Percentiles rank a stretch among this genome's conserved stretches.
These are phyloP conservation scores for Senna tora DNA, from an alignment of 306 rosid genomes.

Conservation along the genomic window DNA sequence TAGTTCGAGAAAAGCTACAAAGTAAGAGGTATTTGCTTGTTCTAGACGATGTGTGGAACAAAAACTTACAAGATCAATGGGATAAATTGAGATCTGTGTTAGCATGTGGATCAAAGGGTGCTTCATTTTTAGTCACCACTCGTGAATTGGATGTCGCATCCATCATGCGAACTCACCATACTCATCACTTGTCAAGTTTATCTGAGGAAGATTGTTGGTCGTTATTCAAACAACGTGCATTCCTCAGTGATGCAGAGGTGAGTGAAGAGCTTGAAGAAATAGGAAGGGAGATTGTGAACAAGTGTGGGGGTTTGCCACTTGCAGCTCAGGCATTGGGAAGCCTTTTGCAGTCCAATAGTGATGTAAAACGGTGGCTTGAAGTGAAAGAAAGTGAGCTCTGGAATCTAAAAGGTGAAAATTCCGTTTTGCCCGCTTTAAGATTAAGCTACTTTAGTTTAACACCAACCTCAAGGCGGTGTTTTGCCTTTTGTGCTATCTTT, in stretches of 20 bases:
- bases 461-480: not conserved
- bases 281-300: too few species aligned
- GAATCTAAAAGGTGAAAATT: not conserved
- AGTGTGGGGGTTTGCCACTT: not conserved
- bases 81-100: slow-evolving; percentile 29
- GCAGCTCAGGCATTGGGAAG: not conserved
- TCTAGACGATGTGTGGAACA: slow-evolving; percentile 46
- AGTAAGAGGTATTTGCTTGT: slow-evolving; percentile 25
- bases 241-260: too few species aligned
- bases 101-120: slow-evolving; percentile 30
- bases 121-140: slow-evolving; percentile 40
- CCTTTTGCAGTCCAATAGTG: not conserved
- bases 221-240: slow-evolving; percentile 40
- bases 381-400: not conserved
- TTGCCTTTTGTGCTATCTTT: slow-evolving; percentile 19
- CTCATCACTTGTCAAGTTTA: slow-evolving; percentile 2
- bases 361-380: not conserved
- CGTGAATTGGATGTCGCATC: slow-evolving; percentile 31
- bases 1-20: slow-evolving; percentile 11
- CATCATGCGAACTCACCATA: slow-evolving; percentile 19
- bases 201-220: slow-evolving; percentile 39
- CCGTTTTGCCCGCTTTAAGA: slow-evolving; percentile 10
- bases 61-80: slow-evolving; percentile 35
- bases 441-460: slow-evolving; percentile 20
- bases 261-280: not conserved